Base-by-base conservation (phyloP, 108 stramenopile species). In the Hondaea fermentalgiana region DNA sequence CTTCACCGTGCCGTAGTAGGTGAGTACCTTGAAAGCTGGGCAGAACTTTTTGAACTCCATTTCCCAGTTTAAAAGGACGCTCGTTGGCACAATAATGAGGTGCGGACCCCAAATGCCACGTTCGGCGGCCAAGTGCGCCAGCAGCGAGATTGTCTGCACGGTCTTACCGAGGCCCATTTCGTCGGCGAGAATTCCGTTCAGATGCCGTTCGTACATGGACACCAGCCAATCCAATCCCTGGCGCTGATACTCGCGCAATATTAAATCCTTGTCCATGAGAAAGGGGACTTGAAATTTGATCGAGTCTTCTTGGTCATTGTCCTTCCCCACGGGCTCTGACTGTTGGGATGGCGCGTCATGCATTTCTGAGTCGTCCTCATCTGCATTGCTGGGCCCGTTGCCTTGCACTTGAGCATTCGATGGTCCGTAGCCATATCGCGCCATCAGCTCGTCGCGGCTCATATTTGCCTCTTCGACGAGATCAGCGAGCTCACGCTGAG, bases 41-140 rank as follows among this genome's bases (percentile, higher is more conserved):
- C 96, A 96, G 90, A 97, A 99, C 64, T 96, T 92, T 89, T 98
- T 98, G 72, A 98, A 92, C 90, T 99, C 99, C 45, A 94, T 95
- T 89, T 99, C 99, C 99, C 99, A 99, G 92, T 99, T 99, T 57
- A 98, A 95, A 44, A 99, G 94, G 89, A 97, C 97, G 5, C 95
- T 96, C 23, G 99, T 99, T 14, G 99, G 99, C 4, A 98, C 99
- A 44, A 99, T 94, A 59, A 99, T 94, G 25, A 99, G 94, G 91
- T 99, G 99, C 43, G 99, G 99, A 12, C 99, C 99, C 99, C 99
- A 99, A 23, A 99, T 96, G 44, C 98, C 97, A 87, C 96, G 96
- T 87, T 96, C 95, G 21, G 95, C 93, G 17, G 98, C 98, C 29
- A 99, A 92, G 90, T 97, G 97, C n/a, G 97, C 94, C 21, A 99